phyloP scores from a whole-genome alignment of 352 stramenopile species.

The Phytopythium delawarense region DNA sequence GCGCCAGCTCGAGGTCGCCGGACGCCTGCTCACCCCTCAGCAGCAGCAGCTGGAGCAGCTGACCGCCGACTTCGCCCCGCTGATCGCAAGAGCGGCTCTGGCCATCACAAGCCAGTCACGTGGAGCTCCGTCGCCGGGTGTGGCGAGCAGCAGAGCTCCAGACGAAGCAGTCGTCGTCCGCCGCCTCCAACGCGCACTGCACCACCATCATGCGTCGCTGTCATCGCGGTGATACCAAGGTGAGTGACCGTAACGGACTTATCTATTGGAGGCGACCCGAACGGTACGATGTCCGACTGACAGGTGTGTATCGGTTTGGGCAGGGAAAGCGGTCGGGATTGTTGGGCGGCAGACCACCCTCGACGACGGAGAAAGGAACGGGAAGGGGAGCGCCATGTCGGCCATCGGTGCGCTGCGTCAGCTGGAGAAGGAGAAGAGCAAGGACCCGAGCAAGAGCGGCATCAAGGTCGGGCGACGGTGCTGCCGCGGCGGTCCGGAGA shows the following conservation, averaged over 20 bases:
- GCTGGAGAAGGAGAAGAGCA: constrained; percentile 82
- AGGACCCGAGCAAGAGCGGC: constrained; percentile 50
- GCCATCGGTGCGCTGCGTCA: constrained; percentile 77
- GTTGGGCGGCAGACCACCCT: constrained; percentile 26
- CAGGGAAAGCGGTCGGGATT: constrained; percentile 13
- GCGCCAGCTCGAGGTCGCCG: constrained; percentile 39
- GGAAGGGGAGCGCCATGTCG: constrained; percentile 45
- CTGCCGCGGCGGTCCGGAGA: not conserved
- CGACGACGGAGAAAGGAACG: constrained; percentile 5
- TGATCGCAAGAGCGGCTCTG: constrained; percentile 50
- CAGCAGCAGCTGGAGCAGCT: constrained; percentile 54
- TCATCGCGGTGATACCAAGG: constrained; percentile 1
- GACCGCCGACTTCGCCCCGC: constrained; percentile 37
- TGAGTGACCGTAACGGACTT: not conserved
- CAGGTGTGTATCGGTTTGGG: constrained; percentile 2
- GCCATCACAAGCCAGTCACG: constrained; percentile 19
- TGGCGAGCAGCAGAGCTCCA: too few species aligned
- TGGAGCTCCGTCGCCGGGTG: too few species aligned
- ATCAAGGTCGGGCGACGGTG: constrained; percentile 33
- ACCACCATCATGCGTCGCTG: constrained; percentile 3
- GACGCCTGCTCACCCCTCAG: constrained; percentile 39
- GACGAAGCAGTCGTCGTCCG: constrained; percentile 4
- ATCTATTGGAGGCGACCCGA: not conserved
- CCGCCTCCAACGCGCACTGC: constrained; percentile 1
- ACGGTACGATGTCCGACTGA: not conserved